Conservation (phyloP, 805 yeast species). For the Priceomyces fermenticarens region DNA sequence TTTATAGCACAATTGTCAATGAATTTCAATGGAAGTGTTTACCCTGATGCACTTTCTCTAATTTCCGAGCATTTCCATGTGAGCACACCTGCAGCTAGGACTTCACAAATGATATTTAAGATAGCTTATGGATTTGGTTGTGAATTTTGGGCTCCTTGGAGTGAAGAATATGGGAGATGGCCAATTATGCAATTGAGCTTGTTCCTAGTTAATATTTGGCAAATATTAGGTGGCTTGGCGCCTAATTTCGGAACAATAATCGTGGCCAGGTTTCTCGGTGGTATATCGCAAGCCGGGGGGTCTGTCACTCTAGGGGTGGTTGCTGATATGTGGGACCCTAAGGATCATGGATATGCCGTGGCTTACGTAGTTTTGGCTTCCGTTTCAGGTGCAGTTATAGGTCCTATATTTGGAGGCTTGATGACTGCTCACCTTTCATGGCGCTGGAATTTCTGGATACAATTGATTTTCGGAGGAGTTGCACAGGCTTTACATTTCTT, state of each 20-base stretch:
- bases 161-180: constrained; percentile 33
- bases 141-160: constrained; percentile 36
- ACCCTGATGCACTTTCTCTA: constrained; percentile 19
- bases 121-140: constrained; percentile 31
- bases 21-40: constrained; percentile 40
- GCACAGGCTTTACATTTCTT: constrained; percentile 31
- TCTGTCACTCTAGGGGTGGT: constrained; percentile 32
- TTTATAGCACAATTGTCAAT: constrained; percentile 38
- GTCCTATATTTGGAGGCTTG: constrained; percentile 28
- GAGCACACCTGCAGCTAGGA: constrained; percentile 20
- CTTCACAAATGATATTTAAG: constrained; percentile 27
- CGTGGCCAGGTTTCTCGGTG: constrained; percentile 26
- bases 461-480: constrained; percentile 32
- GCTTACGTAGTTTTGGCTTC: constrained; percentile 30
- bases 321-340: constrained; percentile 33
- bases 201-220: constrained; percentile 30
- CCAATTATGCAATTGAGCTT: constrained; percentile 29
- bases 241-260: constrained; percentile 25
- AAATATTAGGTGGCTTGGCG: constrained; percentile 27
- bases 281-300: constrained; percentile 32
- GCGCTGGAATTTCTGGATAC: constrained; percentile 30
- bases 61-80: constrained; percentile 21
- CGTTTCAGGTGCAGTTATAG: constrained; percentile 28
- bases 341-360: constrained; percentile 29
- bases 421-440: constrained; percentile 16